Conservation (phyloP, 108 stramenopile genomes). For the Discostella stelligeroides region DNA sequence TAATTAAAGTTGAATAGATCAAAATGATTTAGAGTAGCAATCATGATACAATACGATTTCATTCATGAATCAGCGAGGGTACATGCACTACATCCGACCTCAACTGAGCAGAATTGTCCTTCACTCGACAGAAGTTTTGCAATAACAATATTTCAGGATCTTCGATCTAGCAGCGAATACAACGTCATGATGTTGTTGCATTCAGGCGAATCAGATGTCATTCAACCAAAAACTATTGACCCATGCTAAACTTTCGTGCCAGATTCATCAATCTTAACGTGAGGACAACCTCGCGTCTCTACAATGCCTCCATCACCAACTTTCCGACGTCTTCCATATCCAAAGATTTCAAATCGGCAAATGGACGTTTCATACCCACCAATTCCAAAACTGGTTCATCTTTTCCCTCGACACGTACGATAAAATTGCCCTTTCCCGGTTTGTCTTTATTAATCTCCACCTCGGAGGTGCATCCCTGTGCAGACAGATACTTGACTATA, state of each 20-base stretch:
- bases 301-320: conserved; percentile 48
- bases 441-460: conserved; percentile 77
- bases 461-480: conserved; percentile 49
- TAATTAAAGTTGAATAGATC: not conserved
- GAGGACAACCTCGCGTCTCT: not conserved
- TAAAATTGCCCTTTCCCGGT: conserved; percentile 82
- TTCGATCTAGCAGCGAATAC: conserved; percentile 17
- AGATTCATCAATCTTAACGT: too few relatives aligned
- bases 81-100: conserved; percentile 1
- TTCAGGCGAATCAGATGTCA: conserved; percentile 25
- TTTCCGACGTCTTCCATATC: conserved; percentile 85
- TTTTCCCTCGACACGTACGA: conserved; percentile 66
- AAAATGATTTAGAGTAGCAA: not conserved
- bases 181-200: not conserved
- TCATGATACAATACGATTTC: too few relatives aligned
- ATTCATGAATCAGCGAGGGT: too few relatives aligned
- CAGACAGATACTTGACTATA: conserved; percentile 71
- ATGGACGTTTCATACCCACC: conserved; percentile 80
- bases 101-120: too few relatives aligned
- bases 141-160: not conserved
- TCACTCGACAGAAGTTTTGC: too few relatives aligned
- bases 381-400: conserved; percentile 79
- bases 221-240: conserved; percentile 13
- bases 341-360: conserved; percentile 79
- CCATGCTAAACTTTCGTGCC: conserved; percentile 11